phyloP scores from a whole-genome alignment of 2,329 filamentous ascomycete genomes.

The Teratosphaeria zuluensis region DNA sequence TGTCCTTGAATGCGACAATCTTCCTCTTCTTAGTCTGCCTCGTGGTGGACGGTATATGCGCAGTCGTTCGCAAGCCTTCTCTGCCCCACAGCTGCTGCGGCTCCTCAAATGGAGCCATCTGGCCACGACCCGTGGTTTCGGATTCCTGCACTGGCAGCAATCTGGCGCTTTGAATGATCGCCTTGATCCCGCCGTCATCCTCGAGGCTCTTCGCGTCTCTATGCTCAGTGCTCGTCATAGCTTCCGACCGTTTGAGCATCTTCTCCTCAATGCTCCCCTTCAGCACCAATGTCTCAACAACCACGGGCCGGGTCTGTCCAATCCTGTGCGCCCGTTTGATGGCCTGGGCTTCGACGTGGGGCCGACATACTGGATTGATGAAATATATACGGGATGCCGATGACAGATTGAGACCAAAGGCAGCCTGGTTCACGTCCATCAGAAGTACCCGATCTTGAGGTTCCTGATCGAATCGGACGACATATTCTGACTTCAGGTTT shows the following conservation, averaged over 20 bases:
- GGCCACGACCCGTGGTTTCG: slow-evolving; percentile 23
- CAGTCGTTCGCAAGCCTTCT: slow-evolving; percentile 13
- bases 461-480: slow-evolving; percentile 66
- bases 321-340: slow-evolving; percentile 85
- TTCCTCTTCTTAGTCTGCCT: slow-evolving; percentile 2
- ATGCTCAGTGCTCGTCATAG: slow-evolving; percentile 59
- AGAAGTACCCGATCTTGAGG: slow-evolving; percentile 65
- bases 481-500: slow-evolving; percentile 60
- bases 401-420: slow-evolving; percentile 77
- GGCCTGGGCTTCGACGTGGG: slow-evolving; percentile 76
- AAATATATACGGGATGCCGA: slow-evolving; percentile 82
- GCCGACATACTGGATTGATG: slow-evolving; percentile 76
- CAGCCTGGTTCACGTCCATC: slow-evolving; percentile 85
- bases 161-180: slow-evolving; percentile 49
- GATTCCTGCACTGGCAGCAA: slow-evolving; percentile 34
- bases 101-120: slow-evolving; percentile 32
- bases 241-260: slow-evolving; percentile 61
- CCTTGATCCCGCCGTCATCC: slow-evolving; percentile 48
- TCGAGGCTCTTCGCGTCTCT: slow-evolving; percentile 47
- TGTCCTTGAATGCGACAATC: slow-evolving; percentile 1
- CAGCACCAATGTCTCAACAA: slow-evolving; percentile 77
- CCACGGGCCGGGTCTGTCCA: slow-evolving; percentile 67
- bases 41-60: background rate
- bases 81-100: slow-evolving; percentile 39
- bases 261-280: slow-evolving; percentile 74